Percentiles rank a stretch among this genome's conserved stretches.
These are phyloP conservation scores for Micractinium sp. DNA, from an alignment of 139 green algal genomes.

Conservation along the genomic window DNA sequence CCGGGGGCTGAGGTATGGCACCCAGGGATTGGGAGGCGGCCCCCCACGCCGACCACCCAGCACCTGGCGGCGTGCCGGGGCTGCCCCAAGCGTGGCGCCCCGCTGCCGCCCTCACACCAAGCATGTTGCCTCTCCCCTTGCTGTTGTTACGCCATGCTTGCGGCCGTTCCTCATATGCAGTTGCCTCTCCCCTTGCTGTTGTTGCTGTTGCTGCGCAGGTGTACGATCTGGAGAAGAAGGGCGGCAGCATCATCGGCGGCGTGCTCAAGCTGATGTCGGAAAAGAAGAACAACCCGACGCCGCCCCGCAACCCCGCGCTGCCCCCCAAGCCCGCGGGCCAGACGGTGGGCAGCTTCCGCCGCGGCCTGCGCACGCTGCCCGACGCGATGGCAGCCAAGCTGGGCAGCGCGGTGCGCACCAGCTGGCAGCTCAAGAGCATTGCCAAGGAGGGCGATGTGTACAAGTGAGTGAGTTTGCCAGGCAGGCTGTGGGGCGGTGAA, in stretches of 20 bases:
- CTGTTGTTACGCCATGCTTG: too few species aligned
- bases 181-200: not conserved
- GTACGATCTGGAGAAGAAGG: constrained; percentile 88
- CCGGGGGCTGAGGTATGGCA: too few species aligned
- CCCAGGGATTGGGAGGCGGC: too few species aligned
- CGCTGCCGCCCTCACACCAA: too few species aligned
- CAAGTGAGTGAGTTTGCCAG: constrained; percentile 46
- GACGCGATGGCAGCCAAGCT: constrained; percentile 87
- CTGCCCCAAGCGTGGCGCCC: too few species aligned
- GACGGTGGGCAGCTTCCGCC: constrained; percentile 94
- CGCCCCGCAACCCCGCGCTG: constrained; percentile 84
- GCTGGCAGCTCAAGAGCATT: constrained; percentile 91
- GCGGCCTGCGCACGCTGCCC: constrained; percentile 90
- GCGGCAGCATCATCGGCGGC: constrained; percentile 92
- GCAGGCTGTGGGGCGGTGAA: too few species aligned
- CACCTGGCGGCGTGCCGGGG: too few species aligned
- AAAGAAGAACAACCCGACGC: constrained; percentile 77
- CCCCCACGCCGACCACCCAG: too few species aligned
- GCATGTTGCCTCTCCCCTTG: too few species aligned
- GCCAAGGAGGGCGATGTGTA: constrained; percentile 59
- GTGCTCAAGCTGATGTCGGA: constrained; percentile 84
- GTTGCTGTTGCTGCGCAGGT: constrained; percentile 59
- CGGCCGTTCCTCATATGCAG: too few species aligned
- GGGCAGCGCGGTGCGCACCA: constrained; percentile 57
- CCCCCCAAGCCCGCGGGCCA: constrained; percentile 93